Evolutionary conservation across 2,329 filamentous ascomycete species (phyloP), one percentile per base, ranked within the genome.

Genomic region (Colletotrichum cordylinicola): DNA sequence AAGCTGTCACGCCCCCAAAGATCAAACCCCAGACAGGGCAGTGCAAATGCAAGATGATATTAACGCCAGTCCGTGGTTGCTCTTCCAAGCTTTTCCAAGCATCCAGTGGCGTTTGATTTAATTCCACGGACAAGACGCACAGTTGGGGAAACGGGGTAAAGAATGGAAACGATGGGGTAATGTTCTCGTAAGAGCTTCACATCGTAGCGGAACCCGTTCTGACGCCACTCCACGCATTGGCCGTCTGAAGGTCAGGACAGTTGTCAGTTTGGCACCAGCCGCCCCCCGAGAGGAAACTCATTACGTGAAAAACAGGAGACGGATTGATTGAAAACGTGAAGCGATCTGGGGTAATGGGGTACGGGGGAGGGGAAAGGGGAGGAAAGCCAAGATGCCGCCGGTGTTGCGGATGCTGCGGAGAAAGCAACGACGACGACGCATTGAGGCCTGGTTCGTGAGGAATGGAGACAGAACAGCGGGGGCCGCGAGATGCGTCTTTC

Each of bases 131-230:
- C n/a, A 62, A n/a, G 10, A 67, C 72, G 72, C 61, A 43, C 68
- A 75, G 68, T 62, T 72, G 72, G 72, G 72, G 61, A 62, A 75
- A 70, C 29, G 24, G 24, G 39, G 62, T 48, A 31, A 16, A 24
- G 18, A 35, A 33, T 55, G 69, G 61, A 62, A 56, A 33, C 62
- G 55, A 75, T 72, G 69, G 43, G 43, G 64, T 68, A 75, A 75
- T 56, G 37, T 21, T 75, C 70, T 68, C 70, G 73, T 73, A 73
- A 75, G 24, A 73, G 73, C 8, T 73, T 75, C 24, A 21, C 55
- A 67, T 73, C 35, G 37, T 8, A 12, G 55, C 70, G 39, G 69
- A 64, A 73, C 73, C 73, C 61, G 43, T 33, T 35, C 39, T 68
- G 43, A 64, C 56, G 39, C 64, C 56, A 60, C 68, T 16, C 5